Evolutionary conservation across 1,284 basidiomycete species (phyloP).

Genomic region (Austroboletus niveus): DNA sequence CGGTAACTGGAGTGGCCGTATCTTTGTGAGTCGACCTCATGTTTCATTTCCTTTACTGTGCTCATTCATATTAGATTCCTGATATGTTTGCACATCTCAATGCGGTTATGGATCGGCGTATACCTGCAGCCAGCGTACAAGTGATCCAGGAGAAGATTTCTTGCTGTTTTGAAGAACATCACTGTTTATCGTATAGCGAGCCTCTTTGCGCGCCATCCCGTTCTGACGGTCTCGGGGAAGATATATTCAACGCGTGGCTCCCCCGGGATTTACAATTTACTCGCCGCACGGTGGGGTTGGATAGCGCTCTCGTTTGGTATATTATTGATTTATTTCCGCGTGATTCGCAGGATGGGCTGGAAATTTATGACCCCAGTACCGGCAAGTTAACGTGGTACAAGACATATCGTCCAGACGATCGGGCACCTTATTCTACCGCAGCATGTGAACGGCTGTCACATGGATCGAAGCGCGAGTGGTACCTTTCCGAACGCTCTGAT

Average conservation of each 20-base stretch:
- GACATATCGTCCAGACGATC: conserved; percentile 38
- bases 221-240: conserved; percentile 36
- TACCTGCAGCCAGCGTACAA: conserved; percentile 21
- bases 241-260: conserved; percentile 46
- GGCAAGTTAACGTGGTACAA: conserved; percentile 41
- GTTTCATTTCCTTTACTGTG: conserved; percentile 2
- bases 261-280: conserved; percentile 36
- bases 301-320: background rate
- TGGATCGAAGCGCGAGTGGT: conserved; percentile 23
- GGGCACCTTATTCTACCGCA: conserved; percentile 32
- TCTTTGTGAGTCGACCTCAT: conserved; percentile 32
- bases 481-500: conserved; percentile 19
- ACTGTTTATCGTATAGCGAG: conserved; percentile 39
- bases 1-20: conserved; percentile 44
- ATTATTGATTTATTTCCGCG: conserved; percentile 12
- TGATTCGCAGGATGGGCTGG: conserved; percentile 38
- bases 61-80: conserved; percentile 26
- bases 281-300: conserved; percentile 33
- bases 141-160: conserved; percentile 39
- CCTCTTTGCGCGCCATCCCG: conserved; percentile 37
- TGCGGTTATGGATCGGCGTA: conserved; percentile 20
- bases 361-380: conserved; percentile 38
- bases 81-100: conserved; percentile 24
- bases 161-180: conserved; percentile 44
- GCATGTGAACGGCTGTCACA: conserved; percentile 33